Evolutionary conservation across 306 rosid genomes (phyloP), one percentile per base, ranked within the genome.

Genomic region (Acacia crassicarpa): DNA sequence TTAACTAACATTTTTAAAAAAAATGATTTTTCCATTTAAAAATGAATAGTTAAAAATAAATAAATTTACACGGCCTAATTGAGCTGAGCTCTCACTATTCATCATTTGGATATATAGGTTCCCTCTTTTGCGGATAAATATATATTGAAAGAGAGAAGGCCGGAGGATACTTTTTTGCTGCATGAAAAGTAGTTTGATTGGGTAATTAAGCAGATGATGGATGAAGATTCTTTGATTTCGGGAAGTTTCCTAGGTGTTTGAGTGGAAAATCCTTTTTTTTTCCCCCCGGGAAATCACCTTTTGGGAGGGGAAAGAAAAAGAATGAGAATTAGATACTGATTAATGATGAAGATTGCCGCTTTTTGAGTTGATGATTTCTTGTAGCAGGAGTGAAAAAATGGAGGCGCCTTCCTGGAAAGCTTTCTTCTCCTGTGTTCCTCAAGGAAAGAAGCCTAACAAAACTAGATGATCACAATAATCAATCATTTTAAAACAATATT

Each of bases 211-310:
- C 82, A 38, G 41, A 38, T 38, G 41, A 38, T 38, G 61, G 81
- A 75, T 80, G 65, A 75, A 87, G 92, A 91, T 91, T 91, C 94
- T 88, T 88, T 91, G 35, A 58, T 58, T 13, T 89, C 75, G 67
- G 80, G 16, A 69, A 48, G 80, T 38, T 72, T 58, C 72, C 59
- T 38, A 67, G 78, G 77, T 54, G 66, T 73, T 77, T 77, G 35
- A 61, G 65, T 11, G 35, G 35, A 62, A 27, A 15, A 30, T 41
- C 16, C 62, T 48, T 74, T 73, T 77, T 59, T 68, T 35, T 2
- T 27, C 27, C 27, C 27, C 27, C 27, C 27, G 75, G 40, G 66
- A 23, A 54, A 54, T 59, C 44, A 56, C 86, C 71, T 79, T 86
- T 71, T 87, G 74, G 78, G 53, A 35, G 68, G 3, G 79, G 63